phyloP scores from a whole-genome alignment of 2,329 filamentous ascomycete species.

The Endothia cerciana region DNA sequence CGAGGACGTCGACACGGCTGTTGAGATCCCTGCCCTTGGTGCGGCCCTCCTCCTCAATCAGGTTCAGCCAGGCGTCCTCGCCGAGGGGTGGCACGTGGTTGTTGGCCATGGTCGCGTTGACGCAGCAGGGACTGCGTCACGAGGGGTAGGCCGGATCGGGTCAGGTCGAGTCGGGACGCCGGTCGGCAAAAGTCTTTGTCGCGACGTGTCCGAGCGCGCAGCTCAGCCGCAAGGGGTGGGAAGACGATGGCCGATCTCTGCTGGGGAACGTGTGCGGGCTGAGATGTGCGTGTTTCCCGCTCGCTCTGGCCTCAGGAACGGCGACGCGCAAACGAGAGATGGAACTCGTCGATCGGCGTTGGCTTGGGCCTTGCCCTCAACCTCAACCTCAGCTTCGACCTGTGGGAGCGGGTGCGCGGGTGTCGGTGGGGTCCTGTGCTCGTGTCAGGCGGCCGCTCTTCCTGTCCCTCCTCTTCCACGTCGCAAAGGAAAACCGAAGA shows the following conservation, averaged over 20 bases:
- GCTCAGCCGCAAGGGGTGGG: not conserved
- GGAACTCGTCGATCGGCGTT: conserved; percentile 8
- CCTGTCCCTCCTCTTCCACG: conserved; percentile 26
- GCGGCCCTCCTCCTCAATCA: conserved; percentile 72
- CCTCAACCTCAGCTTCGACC: not conserved
- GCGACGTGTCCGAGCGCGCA: conserved; percentile 15
- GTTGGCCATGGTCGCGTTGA: conserved; percentile 44
- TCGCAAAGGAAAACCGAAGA: conserved; percentile 29
- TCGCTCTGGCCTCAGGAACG: conserved; percentile 4
- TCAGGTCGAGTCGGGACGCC: not conserved
- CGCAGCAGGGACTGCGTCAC: conserved; percentile 5
- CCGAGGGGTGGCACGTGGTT: conserved; percentile 57
- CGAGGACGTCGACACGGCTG: conserved; percentile 69
- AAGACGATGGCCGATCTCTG: not conserved
- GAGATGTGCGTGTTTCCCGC: not conserved
- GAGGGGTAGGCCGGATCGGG: conserved; percentile 6
- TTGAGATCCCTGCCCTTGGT: conserved; percentile 62
- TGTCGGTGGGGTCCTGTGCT: conserved; percentile 10
- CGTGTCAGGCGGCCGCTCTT: conserved; percentile 28
- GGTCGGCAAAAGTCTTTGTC: conserved; percentile 1
- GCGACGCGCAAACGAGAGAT: conserved; percentile 16
- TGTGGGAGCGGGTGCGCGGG: conserved; percentile 11
- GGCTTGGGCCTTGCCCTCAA: conserved; percentile 1
- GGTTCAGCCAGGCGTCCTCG: conserved; percentile 78
- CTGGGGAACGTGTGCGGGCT: too few relatives aligned